These are phyloP conservation scores for Dothidotthia symphoricarpi DNA, from an alignment of 2,329 filamentous ascomycete genomes.

Conservation along the genomic window DNA sequence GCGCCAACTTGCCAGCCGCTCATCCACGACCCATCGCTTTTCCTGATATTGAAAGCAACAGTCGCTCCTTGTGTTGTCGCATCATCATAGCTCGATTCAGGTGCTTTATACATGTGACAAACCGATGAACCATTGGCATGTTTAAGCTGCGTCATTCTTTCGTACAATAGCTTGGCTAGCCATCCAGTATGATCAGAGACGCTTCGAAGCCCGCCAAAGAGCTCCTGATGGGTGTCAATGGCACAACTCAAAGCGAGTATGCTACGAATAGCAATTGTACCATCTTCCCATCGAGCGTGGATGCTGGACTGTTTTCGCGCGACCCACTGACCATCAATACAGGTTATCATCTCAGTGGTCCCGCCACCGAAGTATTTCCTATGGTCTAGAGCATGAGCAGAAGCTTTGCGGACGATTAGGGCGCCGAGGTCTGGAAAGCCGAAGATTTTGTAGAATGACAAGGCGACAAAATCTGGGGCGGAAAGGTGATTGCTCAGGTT, in stretches of 20 bases:
- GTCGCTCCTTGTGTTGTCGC: slow-evolving; percentile 58
- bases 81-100: slow-evolving; percentile 51
- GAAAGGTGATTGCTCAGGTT: slow-evolving; percentile 56
- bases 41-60: slow-evolving; percentile 62
- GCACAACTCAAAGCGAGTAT: slow-evolving; percentile 63
- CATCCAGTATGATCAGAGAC: slow-evolving; percentile 59
- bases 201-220: slow-evolving; percentile 60
- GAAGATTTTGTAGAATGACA: slow-evolving; percentile 96
- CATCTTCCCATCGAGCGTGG: slow-evolving; percentile 65
- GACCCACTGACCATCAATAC: slow-evolving; percentile 55
- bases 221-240: slow-evolving; percentile 54
- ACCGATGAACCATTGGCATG: slow-evolving; percentile 56
- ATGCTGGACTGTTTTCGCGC: slow-evolving; percentile 54
- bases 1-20: slow-evolving; percentile 61
- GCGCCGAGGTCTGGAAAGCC: slow-evolving; percentile 89
- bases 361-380: slow-evolving; percentile 67
- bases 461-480: slow-evolving; percentile 75
- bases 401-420: slow-evolving; percentile 73
- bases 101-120: slow-evolving; percentile 57
- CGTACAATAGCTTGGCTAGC: slow-evolving; percentile 53
- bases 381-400: slow-evolving; percentile 54
- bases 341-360: slow-evolving; percentile 59
- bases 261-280: slow-evolving; percentile 64
- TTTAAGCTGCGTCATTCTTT: slow-evolving; percentile 48
- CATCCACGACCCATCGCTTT: slow-evolving; percentile 54